These are phyloP conservation scores for Ophiostoma australiae DNA, from an alignment of 2,329 filamentous ascomycete species.

Conservation along the genomic window DNA sequence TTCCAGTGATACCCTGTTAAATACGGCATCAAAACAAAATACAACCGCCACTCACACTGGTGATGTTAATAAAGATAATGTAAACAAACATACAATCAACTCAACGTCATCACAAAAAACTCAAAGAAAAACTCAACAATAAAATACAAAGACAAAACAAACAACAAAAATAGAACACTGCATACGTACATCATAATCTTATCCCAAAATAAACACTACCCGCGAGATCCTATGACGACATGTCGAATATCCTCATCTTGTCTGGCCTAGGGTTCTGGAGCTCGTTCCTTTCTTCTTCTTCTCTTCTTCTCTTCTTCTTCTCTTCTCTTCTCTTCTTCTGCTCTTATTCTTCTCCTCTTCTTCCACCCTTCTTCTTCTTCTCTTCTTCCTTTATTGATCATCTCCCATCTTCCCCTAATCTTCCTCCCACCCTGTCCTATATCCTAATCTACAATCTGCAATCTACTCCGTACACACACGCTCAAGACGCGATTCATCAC, in stretches of 20 bases:
- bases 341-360: too few relatives aligned
- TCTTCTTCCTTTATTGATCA: not conserved
- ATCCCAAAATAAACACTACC: conserved; percentile 9
- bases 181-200: conserved; percentile 1
- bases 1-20: too few relatives aligned
- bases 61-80: too few relatives aligned
- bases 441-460: not conserved
- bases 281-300: too few relatives aligned
- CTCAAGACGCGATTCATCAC: not conserved
- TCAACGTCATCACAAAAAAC: not conserved
- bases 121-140: not conserved
- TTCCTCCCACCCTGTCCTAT: not conserved
- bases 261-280: too few relatives aligned
- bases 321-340: not conserved
- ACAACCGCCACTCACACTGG: too few relatives aligned
- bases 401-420: not conserved
- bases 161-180: not conserved
- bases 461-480: not conserved
- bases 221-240: conserved; percentile 4
- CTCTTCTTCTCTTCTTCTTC: too few relatives aligned
- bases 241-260: not conserved
- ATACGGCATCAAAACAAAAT: too few relatives aligned
- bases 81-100: too few relatives aligned
- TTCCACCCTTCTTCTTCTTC: not conserved
- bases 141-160: not conserved